Evolutionary conservation across 2,329 filamentous ascomycete species (phyloP), one percentile per base, ranked within the genome.

Genomic region (Xylariaceae sp.): DNA sequence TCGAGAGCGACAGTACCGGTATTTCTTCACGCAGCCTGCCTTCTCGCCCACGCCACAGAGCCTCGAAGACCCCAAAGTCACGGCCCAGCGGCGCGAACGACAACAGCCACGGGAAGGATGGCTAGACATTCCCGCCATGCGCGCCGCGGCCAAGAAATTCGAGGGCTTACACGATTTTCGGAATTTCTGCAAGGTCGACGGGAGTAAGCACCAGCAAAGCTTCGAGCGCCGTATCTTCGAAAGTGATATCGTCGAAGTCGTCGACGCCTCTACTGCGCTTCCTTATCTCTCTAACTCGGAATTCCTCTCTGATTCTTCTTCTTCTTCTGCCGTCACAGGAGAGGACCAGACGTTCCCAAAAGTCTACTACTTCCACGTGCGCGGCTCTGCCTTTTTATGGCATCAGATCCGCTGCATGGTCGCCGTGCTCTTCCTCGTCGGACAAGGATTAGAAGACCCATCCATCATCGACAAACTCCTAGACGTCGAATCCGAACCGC

Each of bases 361-460:
- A 66, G 80, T 96, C 11, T 97, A 95, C 74, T 86, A 87, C 58
- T 95, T 99, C 71, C 86, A 87, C 55, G 84, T 99, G 41, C 84
- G 91, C 62, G 94, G 94, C 26, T 91, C 88, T 6, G 94, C 91
- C 1, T 99, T 99, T 71, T 74, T 99, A 46, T 99, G 94, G 94
- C 94, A 99, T 73, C 94, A 99, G 74, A 95, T 99, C 62, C 85
- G 94, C 29, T 89, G 92, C 74, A 91, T 99, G 83, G 85, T 95
- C n/a, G 83, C 86, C 12, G 77, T 97, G 5, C 76, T 99, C n/a
- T 97, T 99, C 75, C 77, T 94, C 8, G 85, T 97, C 6, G 94
- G 89, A 31, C 94, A 99, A 73, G 85, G 90, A 0, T 80, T 95
- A 12, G 94, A 99, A 70, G 69, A 77, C 31, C 87, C 91, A 0